Percentiles rank a stretch among this genome's conserved stretches.
These are phyloP conservation scores for Sarcocystis neurona DNA, from an alignment of 169 alveolate genomes.

Conservation along the genomic window DNA sequence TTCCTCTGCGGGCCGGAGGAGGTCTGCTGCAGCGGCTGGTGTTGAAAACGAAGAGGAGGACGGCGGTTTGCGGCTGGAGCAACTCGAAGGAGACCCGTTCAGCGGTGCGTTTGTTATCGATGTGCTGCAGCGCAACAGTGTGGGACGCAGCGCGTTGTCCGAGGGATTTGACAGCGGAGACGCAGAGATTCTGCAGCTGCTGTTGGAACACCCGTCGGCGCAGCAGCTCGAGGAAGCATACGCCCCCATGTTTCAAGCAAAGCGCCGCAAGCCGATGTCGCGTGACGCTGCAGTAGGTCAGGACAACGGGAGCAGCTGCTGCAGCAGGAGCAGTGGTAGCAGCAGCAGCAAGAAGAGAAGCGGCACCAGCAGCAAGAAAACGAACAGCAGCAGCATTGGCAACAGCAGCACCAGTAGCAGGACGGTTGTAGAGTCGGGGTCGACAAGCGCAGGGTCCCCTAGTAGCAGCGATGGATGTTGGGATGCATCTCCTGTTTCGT, in stretches of 20 bases:
- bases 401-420: too few species aligned
- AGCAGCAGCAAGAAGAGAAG: background rate
- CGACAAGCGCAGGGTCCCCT: too few species aligned
- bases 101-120: background rate
- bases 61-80: too few species aligned
- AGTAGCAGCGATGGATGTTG: too few species aligned
- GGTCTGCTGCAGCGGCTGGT: too few species aligned
- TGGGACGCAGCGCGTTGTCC: background rate
- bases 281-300: too few species aligned
- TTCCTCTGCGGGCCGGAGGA: background rate
- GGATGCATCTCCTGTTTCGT: too few species aligned
- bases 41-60: too few species aligned
- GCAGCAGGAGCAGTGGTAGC: background rate
- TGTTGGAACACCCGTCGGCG: slow-evolving; percentile 25
- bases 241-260: background rate
- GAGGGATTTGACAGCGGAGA: slow-evolving; percentile 1
- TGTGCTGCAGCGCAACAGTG: background rate
- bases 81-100: background rate
- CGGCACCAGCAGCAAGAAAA: background rate
- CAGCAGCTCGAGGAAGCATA: background rate
- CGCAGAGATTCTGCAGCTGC: slow-evolving; percentile 27
- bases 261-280: too few species aligned
- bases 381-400: too few species aligned
- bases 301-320: background rate
- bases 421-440: too few species aligned